Base-by-base conservation (phyloP, 2,329 filamentous ascomycete species). In the Diplodia seriata region DNA sequence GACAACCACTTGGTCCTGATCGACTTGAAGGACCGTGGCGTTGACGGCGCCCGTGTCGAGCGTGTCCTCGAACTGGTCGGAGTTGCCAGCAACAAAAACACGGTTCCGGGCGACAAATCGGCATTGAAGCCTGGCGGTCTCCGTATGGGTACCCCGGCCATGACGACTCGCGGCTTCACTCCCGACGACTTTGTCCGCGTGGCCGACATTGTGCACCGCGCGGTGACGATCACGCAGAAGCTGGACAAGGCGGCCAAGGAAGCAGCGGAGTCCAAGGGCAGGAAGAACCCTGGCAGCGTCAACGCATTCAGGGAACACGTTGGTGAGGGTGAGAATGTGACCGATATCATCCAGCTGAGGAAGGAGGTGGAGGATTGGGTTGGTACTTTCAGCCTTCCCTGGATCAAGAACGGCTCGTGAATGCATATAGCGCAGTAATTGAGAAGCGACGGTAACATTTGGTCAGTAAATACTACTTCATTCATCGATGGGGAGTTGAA, bases 61-160 rank as follows among this genome's bases (percentile, higher is more conserved):
- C 90, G 92, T 70, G 91, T 99, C 69, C 90, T 99, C 23, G 95
- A 99, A 85, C 91, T 96, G 81, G 95, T 97, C 83, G 97, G 97
- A 86, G 97, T 99, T 81, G 94, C 95, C 70, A 97, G 93, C 88
- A 99, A 99, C 90, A 99, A 99, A 90, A 99, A 99, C 89, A 91
- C 92, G 70, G 95, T 97, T 69, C 95, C 95, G 50, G 95, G 95
- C 71, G 95, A 99, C 87, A 97, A 97, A 87, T 97, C 92, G 69
- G 95, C 95, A 59, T 88, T 99, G 73, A 97, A 93, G 71, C 95
- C 95, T 66, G 93, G 90, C 77, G 95, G 95, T 85, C 90, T 99
- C 81, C 93, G 95, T 74, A 97, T 99, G 76, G 95, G 95, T 77
- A 95, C 94, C 55, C 95, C 95, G 57, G 95, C 95, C 80, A 99